phyloP scores from a whole-genome alignment of 2,329 filamentous ascomycete species.

The Diplodia scrobiculata region DNA sequence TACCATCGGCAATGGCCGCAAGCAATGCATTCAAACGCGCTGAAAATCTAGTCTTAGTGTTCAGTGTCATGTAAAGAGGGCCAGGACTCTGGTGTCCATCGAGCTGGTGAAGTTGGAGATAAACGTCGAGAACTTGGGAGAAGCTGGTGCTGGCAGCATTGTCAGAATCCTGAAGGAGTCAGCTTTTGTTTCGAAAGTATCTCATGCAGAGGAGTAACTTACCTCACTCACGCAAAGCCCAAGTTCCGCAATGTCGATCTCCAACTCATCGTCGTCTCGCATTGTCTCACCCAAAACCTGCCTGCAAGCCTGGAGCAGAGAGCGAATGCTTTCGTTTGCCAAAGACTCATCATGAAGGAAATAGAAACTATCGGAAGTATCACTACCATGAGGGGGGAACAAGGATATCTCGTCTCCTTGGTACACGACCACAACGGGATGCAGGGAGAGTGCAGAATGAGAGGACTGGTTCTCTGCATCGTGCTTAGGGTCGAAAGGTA shows the following conservation, averaged over 20 bases:
- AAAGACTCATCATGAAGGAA: conserved; percentile 60
- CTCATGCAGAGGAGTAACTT: conserved; percentile 36
- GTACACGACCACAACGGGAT: conserved; percentile 51
- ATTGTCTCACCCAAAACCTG: conserved; percentile 59
- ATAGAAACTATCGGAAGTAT: conserved; percentile 58
- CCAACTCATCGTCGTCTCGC: conserved; percentile 59
- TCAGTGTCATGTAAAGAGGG: conserved; percentile 61
- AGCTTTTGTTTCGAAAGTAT: conserved; percentile 34
- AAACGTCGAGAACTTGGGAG: conserved; percentile 60
- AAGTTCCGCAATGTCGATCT: conserved; percentile 58
- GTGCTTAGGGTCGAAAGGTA: conserved; percentile 13
- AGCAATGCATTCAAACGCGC: conserved; percentile 57
- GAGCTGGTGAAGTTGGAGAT: conserved; percentile 61
- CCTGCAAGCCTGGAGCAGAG: conserved; percentile 61
- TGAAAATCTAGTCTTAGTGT: conserved; percentile 57
- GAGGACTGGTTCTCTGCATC: not conserved
- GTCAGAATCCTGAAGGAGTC: conserved; percentile 51
- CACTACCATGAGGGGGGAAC: conserved; percentile 59
- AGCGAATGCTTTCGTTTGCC: conserved; percentile 55
- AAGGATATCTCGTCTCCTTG: conserved; percentile 59
- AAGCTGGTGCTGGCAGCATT: conserved; percentile 51
- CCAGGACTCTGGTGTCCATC: conserved; percentile 58
- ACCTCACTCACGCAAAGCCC: conserved; percentile 62
- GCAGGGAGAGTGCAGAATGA: not conserved
- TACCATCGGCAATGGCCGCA: conserved; percentile 58